phyloP scores from a whole-genome alignment of 208 protist genomes.

The Leishmania gerbilli region DNA sequence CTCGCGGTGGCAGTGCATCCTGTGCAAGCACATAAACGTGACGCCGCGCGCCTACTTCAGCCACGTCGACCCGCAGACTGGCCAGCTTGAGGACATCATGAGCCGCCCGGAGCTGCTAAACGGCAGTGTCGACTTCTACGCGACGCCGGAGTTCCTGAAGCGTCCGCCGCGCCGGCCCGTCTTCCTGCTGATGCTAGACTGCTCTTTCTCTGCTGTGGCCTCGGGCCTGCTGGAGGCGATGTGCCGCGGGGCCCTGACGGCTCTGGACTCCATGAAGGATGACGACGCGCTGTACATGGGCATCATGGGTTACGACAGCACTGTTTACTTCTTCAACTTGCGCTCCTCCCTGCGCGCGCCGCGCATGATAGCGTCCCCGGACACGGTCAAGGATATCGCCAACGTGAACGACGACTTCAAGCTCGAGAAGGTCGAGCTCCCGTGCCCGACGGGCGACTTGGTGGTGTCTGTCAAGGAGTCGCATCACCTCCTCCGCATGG shows the following conservation, averaged over 20 bases:
- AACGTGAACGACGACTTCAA: constrained; percentile 87
- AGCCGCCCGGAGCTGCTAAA: constrained; percentile 89
- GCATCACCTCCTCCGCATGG: constrained; percentile 60
- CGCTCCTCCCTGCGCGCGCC: constrained; percentile 60
- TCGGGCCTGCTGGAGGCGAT: constrained; percentile 83
- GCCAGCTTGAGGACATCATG: constrained; percentile 77
- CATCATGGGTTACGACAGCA: constrained; percentile 76
- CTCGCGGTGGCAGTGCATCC: constrained; percentile 93
- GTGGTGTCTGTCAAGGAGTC: constrained; percentile 81
- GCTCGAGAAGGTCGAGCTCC: constrained; percentile 82
- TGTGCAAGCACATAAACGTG: constrained; percentile 95
- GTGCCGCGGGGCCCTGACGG: constrained; percentile 65
- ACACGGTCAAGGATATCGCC: constrained; percentile 76
- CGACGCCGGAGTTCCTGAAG: constrained; percentile 95
- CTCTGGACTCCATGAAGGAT: constrained; percentile 75
- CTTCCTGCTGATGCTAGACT: constrained; percentile 96
- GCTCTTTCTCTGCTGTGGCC: constrained; percentile 86
- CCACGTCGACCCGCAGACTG: constrained; percentile 81
- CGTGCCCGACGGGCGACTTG: constrained; percentile 68
- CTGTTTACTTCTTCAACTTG: constrained; percentile 96
- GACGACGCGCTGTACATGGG: constrained; percentile 88
- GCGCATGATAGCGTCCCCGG: constrained; percentile 88
- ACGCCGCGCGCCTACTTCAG: constrained; percentile 64
- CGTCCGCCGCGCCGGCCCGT: constrained; percentile 88
- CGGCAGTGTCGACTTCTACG: constrained; percentile 93